These are phyloP conservation scores for Climacium dendroides DNA, from an alignment of 225 moss, liverwort and hornwort genomes.

Conservation along the genomic window DNA sequence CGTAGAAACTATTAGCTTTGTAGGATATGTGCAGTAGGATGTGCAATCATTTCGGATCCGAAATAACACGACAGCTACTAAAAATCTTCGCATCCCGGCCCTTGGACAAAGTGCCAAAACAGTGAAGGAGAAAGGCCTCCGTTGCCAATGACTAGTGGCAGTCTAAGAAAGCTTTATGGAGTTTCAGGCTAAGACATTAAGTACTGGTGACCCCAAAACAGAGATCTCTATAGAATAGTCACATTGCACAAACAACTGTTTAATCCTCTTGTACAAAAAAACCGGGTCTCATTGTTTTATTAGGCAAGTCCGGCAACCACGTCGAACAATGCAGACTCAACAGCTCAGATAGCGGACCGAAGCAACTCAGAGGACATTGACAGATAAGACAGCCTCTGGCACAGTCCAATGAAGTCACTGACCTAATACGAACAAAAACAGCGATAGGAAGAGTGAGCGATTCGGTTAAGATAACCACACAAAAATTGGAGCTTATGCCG, in stretches of 20 bases:
- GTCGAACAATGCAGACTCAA: constrained; percentile 10
- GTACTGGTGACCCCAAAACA: neutral
- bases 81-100: neutral
- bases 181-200: neutral
- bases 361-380: neutral
- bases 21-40: neutral
- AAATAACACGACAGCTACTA: neutral
- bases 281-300: constrained; percentile 21
- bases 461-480: neutral
- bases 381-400: neutral
- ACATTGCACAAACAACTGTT: neutral
- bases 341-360: constrained; percentile 9
- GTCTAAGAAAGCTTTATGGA: neutral
- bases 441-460: neutral
- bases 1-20: neutral
- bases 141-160: neutral
- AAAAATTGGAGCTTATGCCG: constrained; percentile 51
- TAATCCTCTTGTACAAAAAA: neutral
- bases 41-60: neutral
- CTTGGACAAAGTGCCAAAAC: neutral
- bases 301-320: constrained; percentile 13
- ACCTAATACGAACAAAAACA: neutral
- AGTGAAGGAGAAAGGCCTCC: neutral
- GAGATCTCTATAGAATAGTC: neutral
- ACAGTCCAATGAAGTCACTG: neutral